phyloP scores from a whole-genome alignment of 257 asterid species.

The Thymus quinquecostatus region DNA sequence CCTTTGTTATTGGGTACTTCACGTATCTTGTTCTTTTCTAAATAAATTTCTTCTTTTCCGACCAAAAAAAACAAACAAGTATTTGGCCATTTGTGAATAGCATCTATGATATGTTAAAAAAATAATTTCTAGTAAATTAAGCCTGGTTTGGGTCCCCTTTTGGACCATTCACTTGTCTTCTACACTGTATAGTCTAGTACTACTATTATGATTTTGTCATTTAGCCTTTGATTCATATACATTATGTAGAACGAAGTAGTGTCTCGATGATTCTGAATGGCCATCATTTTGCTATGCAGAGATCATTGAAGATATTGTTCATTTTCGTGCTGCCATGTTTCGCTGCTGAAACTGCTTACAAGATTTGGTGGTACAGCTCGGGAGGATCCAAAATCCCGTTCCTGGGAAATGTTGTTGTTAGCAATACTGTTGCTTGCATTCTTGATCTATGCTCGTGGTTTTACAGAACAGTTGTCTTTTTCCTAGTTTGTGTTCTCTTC shows the following conservation, averaged over 20 bases:
- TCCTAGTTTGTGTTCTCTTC: conserved; percentile 85
- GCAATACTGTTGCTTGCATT: conserved; percentile 80
- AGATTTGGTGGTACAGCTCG: conserved; percentile 91
- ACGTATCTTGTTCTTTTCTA: no score
- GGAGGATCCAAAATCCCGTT: conserved; percentile 87
- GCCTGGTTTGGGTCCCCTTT: no score
- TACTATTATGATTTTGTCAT: no score
- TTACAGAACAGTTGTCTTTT: conserved; percentile 80
- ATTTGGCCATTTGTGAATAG: no score
- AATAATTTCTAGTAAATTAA: no score
- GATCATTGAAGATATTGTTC: conserved; percentile 77
- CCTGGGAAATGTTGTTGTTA: conserved; percentile 69
- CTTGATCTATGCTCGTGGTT: conserved; percentile 93
- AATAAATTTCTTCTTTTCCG: no score
- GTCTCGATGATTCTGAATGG: neutral
- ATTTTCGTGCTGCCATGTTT: conserved; percentile 85
- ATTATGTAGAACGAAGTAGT: neutral
- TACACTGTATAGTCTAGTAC: no score
- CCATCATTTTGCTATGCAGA: conserved; percentile 50
- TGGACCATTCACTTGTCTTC: no score
- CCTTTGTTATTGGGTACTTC: no score
- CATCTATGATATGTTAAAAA: no score
- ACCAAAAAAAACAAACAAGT: no score
- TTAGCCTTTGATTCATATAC: no score
- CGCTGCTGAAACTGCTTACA: conserved; percentile 72